Evolutionary conservation across 495 filamentous ascomycete genomes (phyloP).

Genomic region (Aspergillus bertholletiae): DNA sequence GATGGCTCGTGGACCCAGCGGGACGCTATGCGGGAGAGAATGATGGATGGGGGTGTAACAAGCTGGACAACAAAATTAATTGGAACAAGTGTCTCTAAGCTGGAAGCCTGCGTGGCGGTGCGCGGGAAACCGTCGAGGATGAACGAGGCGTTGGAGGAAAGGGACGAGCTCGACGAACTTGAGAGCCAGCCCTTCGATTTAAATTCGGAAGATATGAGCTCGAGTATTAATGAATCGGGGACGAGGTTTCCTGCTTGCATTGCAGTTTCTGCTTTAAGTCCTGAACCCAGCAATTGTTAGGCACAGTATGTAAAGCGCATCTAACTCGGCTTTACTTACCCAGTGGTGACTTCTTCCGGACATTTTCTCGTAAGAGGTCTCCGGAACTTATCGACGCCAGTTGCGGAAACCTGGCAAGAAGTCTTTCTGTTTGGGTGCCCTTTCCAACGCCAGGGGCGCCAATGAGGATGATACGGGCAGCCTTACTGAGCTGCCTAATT

Average conservation of each 20-base stretch:
- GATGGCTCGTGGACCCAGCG: constrained; percentile 94
- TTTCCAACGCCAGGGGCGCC: constrained; percentile 93
- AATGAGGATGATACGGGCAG: constrained; percentile 90
- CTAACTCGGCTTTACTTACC: constrained; percentile 55
- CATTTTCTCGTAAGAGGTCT: constrained; percentile 89
- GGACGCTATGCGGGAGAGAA: constrained; percentile 81
- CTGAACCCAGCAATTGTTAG: constrained; percentile 38
- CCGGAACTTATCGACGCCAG: constrained; percentile 91
- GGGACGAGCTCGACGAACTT: constrained; percentile 39
- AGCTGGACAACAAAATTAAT: constrained; percentile 82
- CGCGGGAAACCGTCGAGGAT: constrained; percentile 96
- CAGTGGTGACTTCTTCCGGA: constrained; percentile 76
- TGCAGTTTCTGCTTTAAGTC: constrained; percentile 80
- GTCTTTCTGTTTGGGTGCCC: constrained; percentile 87
- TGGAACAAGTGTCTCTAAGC: constrained; percentile 73
- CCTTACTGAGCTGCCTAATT: constrained; percentile 60
- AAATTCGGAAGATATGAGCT: constrained; percentile 85
- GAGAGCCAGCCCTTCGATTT: constrained; percentile 76
- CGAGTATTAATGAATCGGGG: constrained; percentile 84
- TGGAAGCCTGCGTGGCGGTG: constrained; percentile 73
- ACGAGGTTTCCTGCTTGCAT: constrained; percentile 85
- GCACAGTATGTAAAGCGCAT: neutral
- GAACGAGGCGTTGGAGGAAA: constrained; percentile 79
- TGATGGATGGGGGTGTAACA: constrained; percentile 58
- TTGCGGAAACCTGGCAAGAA: constrained; percentile 82